Conservation (phyloP, 352 stramenopile genomes). For the Globisporangium paroecandrum region DNA sequence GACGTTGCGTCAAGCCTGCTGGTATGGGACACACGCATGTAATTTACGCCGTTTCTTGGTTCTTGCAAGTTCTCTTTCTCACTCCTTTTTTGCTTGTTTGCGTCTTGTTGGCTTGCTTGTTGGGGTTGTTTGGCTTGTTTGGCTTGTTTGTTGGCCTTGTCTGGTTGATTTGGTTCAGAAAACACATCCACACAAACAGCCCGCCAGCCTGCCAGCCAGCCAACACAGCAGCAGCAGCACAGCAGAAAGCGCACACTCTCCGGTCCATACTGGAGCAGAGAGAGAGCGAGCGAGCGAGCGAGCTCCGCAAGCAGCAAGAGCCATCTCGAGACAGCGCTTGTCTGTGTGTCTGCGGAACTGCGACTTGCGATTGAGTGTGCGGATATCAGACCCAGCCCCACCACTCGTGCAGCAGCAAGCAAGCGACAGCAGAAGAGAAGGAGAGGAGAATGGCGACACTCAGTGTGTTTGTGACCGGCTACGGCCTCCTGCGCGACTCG, state of each 20-base stretch:
- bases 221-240: not conserved
- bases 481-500: constrained; percentile 54
- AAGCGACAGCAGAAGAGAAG: not conserved
- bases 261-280: not conserved
- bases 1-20: not conserved
- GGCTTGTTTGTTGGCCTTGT: constrained; percentile 1
- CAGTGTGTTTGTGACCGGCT: constrained; percentile 73
- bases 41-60: constrained; percentile 9
- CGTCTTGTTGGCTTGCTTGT: not conserved
- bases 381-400: not conserved
- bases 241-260: not conserved
- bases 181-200: constrained; percentile 3
- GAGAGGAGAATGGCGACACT: constrained; percentile 55
- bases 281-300: not conserved
- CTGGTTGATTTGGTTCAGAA: constrained; percentile 18
- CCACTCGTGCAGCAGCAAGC: constrained; percentile 4
- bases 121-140: not conserved
- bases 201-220: constrained; percentile 5
- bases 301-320: not conserved
- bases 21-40: not conserved
- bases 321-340: not conserved
- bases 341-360: not conserved
- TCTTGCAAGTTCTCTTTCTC: not conserved
- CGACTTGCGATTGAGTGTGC: not conserved
- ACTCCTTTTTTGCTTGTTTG: not conserved